Evolutionary conservation across 192 early-diverging fungal species (phyloP), one percentile per base, ranked within the genome.

Genomic region (Umbelopsis vinacea): DNA sequence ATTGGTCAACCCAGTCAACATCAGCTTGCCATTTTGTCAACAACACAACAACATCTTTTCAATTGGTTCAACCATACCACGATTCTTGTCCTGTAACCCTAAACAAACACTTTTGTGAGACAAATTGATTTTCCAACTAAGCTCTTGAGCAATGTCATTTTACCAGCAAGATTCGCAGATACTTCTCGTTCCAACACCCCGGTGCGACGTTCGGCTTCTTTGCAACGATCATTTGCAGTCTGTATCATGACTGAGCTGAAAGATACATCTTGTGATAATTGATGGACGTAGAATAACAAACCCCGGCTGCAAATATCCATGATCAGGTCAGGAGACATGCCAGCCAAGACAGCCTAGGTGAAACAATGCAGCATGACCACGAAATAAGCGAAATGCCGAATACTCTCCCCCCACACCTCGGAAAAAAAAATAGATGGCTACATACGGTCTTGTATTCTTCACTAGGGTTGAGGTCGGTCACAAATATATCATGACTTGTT

Each of bases 241-340:
- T 77, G 80, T 29, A 76, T 71, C 0, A 83, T n/a, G 52, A 83
- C 70, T 2, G 80, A 71, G 38, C 78, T 77, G 22, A 79, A 80
- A 23, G 54, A 74, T 11, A 77, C 47, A 46, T 90, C 91, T 45
- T 91, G 91, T 0, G 89, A 78, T 0, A 76, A 76, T 68, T 92
- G 91, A 71, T 91, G 90, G 1, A 87, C 83, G 81, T 87, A 91
- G 54, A 92, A 92, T 0, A 87, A 83, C 19, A 91, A 74, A 1
- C 84, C 88, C 4, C 88, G 85, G 29, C 82, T 82, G 53, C 88
- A 89, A 12, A 91, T 91, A 66, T 91, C 91, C 79, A 88, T 74
- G 10, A 92, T 81, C 21, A 82, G 70, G 37, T 84, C 78, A 2
- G 91, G 91, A 14, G 80, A 74, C n/a, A 92, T 74, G 19, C 89